Base-by-base conservation (phyloP, 306 rosid genomes). In the Quercus suber region DNA sequence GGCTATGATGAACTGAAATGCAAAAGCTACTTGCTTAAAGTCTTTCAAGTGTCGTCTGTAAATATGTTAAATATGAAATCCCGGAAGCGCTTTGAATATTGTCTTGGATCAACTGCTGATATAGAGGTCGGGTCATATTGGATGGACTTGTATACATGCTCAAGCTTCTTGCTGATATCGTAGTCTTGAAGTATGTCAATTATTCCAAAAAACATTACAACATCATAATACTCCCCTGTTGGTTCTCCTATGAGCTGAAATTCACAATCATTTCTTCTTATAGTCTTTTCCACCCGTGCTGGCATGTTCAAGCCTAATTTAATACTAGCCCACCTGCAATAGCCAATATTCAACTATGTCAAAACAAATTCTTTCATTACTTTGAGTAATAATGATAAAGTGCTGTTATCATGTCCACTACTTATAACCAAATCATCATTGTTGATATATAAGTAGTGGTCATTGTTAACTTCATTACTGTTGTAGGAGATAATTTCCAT, bases 141-240 rank as follows among this genome's bases (percentile, higher is more conserved):
- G 76, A 94, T 56, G 83, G 98, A 94, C 82, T 94, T 94, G 87
- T 94, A 94, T 3, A 97, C 98, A 85, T 94, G 98, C 69, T 94
- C 98, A 57, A 94, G 97, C 91, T 94, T 94, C 94, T 94, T 94
- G 91, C 97, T 94, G 43, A 94, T 94, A 83, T 94, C 98, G 73
- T 94, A 94, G 86, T 94, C 98, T 82, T 94, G 98, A 83, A 94
- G 98, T 63, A 92, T 94, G 90, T 94, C 98, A 78, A 94, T 94
- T 80, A 94, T 70, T 9, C 97, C 97, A 76, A 92, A 94, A 74
- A 88, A 87, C 85, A 94, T 84, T 19, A 85, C 80, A 69, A 88
- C 98, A 28, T 90, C 90, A 64, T 94, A 92, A 61, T 73, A 90
- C 73, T 94, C 97, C 69, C 93, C 98, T 25, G 91, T 89, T 71